phyloP scores from a whole-genome alignment of 257 asterid genomes.

The Hygrophila difformis region DNA sequence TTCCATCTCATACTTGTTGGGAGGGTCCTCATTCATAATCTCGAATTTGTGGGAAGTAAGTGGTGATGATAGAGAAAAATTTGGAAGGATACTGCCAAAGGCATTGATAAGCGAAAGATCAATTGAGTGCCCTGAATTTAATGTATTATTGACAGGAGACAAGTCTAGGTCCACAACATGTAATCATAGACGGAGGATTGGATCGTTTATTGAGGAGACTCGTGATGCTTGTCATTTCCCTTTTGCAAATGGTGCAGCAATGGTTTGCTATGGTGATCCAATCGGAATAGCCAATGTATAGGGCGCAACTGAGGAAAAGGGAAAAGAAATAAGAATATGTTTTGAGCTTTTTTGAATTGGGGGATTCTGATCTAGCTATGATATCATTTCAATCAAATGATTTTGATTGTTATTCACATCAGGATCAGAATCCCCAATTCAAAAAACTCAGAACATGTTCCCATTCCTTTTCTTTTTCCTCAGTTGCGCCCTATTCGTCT shows the following conservation, averaged over 20 bases:
- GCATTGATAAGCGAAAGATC: conserved; percentile 78
- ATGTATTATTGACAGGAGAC: no score
- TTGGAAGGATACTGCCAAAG: conserved; percentile 81
- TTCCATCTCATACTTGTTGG: conserved; percentile 66
- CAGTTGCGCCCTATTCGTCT: no score
- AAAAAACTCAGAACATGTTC: no score
- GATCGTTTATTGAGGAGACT: conserved; percentile 81
- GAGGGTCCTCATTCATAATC: conserved; percentile 75
- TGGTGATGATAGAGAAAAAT: conserved; percentile 88
- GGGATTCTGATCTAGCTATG: no score
- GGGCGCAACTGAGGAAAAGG: no score
- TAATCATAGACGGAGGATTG: conserved; percentile 57
- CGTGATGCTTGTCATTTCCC: conserved; percentile 77
- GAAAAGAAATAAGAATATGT: no score
- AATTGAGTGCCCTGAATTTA: conserved; percentile 35
- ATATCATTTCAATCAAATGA: no score
- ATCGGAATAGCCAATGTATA: conserved; percentile 68
- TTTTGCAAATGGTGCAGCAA: conserved; percentile 87
- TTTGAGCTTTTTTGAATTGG: no score
- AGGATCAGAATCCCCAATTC: no score
- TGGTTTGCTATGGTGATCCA: conserved; percentile 97
- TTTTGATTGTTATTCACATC: no score
- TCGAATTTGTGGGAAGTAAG: conserved; percentile 97
- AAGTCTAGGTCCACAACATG: conserved; percentile 25
- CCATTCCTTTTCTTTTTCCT: no score